These are phyloP conservation scores for Didymella sp. DNA, from an alignment of 2,329 filamentous ascomycete genomes.

Conservation along the genomic window DNA sequence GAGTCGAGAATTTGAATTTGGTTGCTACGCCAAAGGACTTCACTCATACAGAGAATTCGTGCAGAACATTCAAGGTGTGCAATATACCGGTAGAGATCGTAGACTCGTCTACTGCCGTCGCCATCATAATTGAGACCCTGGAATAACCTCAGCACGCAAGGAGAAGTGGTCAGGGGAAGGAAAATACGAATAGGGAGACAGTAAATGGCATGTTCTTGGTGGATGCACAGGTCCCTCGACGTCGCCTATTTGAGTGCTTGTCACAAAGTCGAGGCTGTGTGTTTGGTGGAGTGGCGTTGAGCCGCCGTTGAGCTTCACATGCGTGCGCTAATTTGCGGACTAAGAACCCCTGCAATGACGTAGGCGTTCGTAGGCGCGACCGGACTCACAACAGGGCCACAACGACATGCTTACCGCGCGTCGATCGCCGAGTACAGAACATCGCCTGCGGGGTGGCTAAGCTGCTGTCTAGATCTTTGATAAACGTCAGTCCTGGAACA, in stretches of 20 bases:
- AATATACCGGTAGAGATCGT: too few species aligned
- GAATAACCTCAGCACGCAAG: too few species aligned
- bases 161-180: too few species aligned
- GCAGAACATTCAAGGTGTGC: too few species aligned
- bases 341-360: slow-evolving; percentile 41
- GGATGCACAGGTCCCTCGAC: too few species aligned
- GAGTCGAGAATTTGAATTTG: too few species aligned
- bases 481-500: slow-evolving; percentile 8
- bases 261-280: not conserved
- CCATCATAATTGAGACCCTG: too few species aligned
- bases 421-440: slow-evolving; percentile 24
- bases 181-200: too few species aligned
- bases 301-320: slow-evolving; percentile 11
- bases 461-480: not conserved
- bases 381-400: slow-evolving; percentile 29
- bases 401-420: slow-evolving; percentile 30
- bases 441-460: slow-evolving; percentile 23
- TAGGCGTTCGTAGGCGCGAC: slow-evolving; percentile 25
- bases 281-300: slow-evolving; percentile 5
- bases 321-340: not conserved
- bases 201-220: too few species aligned
- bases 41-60: too few species aligned
- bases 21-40: too few species aligned
- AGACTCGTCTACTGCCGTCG: too few species aligned
- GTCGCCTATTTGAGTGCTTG: not conserved